phyloP scores from a whole-genome alignment of 2,329 filamentous ascomycete species.

The Penicillium sp. region DNA sequence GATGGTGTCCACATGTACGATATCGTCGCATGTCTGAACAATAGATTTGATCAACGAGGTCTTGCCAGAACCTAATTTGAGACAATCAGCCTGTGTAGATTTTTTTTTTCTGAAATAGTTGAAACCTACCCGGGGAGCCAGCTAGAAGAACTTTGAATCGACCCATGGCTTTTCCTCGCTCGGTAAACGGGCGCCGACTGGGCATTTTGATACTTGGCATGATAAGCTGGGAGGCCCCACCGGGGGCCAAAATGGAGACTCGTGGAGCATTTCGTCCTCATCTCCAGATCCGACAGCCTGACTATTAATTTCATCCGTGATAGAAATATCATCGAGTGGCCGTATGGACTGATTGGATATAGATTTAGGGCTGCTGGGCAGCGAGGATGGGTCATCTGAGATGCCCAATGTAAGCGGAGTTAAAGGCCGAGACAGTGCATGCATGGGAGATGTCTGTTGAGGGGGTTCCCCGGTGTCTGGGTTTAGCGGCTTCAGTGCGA shows the following conservation, averaged over 20 bases:
- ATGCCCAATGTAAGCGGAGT: slow-evolving; percentile 49
- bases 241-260: slow-evolving; percentile 30
- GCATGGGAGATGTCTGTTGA: slow-evolving; percentile 18
- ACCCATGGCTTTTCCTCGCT: slow-evolving; percentile 77
- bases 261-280: slow-evolving; percentile 48
- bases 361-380: slow-evolving; percentile 60
- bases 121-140: slow-evolving; percentile 66
- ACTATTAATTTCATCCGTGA: slow-evolving; percentile 54
- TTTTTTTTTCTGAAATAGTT: background rate
- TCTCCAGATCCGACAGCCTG: slow-evolving; percentile 57
- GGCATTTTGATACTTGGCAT: slow-evolving; percentile 97
- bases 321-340: slow-evolving; percentile 57
- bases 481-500: slow-evolving; percentile 29
- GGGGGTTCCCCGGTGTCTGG: slow-evolving; percentile 16
- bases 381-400: slow-evolving; percentile 49
- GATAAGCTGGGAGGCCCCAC: slow-evolving; percentile 69
- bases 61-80: slow-evolving; percentile 70
- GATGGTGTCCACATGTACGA: slow-evolving; percentile 82
- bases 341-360: slow-evolving; percentile 58
- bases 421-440: slow-evolving; percentile 42
- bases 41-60: slow-evolving; percentile 86
- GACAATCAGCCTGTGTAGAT: slow-evolving; percentile 1
- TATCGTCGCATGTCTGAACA: slow-evolving; percentile 81
- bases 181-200: slow-evolving; percentile 81
- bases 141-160: slow-evolving; percentile 86